phyloP scores from a whole-genome alignment of 2,329 filamentous ascomycete genomes.

The Pseudocercospora macadamiae region DNA sequence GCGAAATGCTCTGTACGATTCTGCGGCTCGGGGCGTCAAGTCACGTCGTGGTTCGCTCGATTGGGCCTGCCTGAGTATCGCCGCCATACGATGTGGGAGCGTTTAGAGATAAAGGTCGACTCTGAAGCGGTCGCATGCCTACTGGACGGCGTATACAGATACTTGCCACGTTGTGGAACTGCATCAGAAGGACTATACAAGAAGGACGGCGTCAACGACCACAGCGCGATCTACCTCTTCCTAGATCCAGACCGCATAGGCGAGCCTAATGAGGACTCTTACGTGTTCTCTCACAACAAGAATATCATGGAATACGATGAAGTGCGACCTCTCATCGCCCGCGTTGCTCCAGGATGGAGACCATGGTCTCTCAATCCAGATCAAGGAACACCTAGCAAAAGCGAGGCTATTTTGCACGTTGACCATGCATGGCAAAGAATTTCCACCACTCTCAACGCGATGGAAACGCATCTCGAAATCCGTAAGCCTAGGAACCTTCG shows the following conservation, averaged over 20 bases:
- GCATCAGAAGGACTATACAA: conserved; percentile 59
- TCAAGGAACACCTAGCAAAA: conserved; percentile 16
- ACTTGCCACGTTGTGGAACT: conserved; percentile 61
- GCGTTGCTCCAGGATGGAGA: conserved; percentile 51
- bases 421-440: conserved; percentile 14
- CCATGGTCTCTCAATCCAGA: conserved; percentile 32
- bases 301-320: conserved; percentile 51
- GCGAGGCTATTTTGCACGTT: conserved; percentile 5
- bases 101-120: conserved; percentile 45
- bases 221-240: conserved; percentile 57
- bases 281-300: conserved; percentile 60
- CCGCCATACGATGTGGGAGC: conserved; percentile 48
- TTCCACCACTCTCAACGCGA: not conserved
- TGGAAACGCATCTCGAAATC: not conserved
- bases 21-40: conserved; percentile 22
- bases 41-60: conserved; percentile 42
- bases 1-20: conserved; percentile 27
- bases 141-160: conserved; percentile 55
- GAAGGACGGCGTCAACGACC: conserved; percentile 30
- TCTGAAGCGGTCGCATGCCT: conserved; percentile 21
- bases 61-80: conserved; percentile 43
- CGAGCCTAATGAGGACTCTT: conserved; percentile 52
- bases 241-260: conserved; percentile 58
- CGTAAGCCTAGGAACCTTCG: not conserved
- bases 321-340: conserved; percentile 50